Conservation (phyloP, 768 basidiomycete species). For the Amyloporia xantha region DNA sequence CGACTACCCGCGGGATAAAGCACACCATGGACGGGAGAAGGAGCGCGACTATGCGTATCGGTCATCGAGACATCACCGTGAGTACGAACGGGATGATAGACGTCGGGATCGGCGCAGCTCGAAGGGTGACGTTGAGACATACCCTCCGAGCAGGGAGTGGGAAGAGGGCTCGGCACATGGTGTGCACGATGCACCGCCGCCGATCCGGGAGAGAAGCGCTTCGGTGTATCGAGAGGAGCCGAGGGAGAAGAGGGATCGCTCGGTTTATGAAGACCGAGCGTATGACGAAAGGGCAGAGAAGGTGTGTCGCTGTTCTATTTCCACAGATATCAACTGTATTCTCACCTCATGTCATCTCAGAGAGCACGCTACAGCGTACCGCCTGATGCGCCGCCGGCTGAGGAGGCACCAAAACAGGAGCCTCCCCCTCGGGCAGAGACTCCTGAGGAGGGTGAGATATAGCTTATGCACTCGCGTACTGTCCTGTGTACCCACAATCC, state of each 20-base stretch:
- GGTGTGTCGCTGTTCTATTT: conserved; percentile 29
- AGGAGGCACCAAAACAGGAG: conserved; percentile 29
- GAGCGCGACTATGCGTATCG: conserved; percentile 30
- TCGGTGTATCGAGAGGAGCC: conserved; percentile 27
- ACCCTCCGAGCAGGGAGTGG: conserved; percentile 30
- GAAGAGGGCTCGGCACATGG: conserved; percentile 38
- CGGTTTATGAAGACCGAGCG: conserved; percentile 38
- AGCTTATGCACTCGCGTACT: conserved; percentile 3
- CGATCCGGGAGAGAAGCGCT: conserved; percentile 46
- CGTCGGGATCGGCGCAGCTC: conserved; percentile 36
- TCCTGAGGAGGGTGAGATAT: conserved; percentile 88
- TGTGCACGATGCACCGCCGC: conserved; percentile 32
- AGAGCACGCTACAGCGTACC: conserved; percentile 21
- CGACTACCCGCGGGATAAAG: conserved; percentile 33
- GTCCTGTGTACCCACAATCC: not conserved
- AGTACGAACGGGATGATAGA: conserved; percentile 50
- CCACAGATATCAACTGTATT: not conserved
- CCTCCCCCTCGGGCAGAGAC: conserved; percentile 52
- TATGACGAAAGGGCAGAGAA: conserved; percentile 59
- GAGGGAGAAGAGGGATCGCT: conserved; percentile 27
- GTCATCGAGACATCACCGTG: conserved; percentile 45
- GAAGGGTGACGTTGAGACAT: conserved; percentile 30
- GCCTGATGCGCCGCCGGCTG: conserved; percentile 42
- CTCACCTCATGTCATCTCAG: too few species aligned
- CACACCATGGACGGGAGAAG: conserved; percentile 26